Evolutionary conservation across 2,329 filamentous ascomycete genomes (phyloP).

Genomic region (Boeremia exigua): DNA sequence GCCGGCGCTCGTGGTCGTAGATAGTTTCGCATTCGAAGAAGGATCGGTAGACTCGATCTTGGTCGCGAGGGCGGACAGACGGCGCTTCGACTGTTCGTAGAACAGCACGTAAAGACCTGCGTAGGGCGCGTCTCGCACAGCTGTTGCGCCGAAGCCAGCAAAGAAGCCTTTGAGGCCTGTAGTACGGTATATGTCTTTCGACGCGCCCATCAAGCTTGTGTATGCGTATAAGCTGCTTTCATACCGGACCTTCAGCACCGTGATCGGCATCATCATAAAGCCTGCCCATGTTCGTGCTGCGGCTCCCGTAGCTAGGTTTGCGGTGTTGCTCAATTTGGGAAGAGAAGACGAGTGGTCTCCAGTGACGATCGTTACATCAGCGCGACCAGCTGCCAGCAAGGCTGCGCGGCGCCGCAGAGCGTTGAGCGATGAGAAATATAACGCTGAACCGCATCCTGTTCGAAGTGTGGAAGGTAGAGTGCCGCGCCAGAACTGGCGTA

Average conservation of each 20-base stretch:
- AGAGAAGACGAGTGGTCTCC: conserved; percentile 69
- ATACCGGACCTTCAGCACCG: conserved; percentile 94
- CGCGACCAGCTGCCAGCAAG: conserved; percentile 27
- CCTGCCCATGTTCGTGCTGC: conserved; percentile 84
- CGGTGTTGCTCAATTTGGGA: conserved; percentile 80
- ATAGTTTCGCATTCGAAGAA: conserved; percentile 27
- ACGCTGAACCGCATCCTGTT: conserved; percentile 88
- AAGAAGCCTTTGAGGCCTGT: conserved; percentile 88
- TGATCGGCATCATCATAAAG: conserved; percentile 92
- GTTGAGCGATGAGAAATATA: conserved; percentile 93
- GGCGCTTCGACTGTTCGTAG: conserved; percentile 83
- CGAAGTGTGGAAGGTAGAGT: conserved; percentile 91
- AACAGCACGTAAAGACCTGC: conserved; percentile 93
- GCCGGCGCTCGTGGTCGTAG: conserved; percentile 58
- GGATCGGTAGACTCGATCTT: conserved; percentile 33
- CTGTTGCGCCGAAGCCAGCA: conserved; percentile 90
- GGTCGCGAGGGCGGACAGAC: conserved; percentile 53
- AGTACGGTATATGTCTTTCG: conserved; percentile 72
- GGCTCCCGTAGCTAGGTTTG: conserved; percentile 85
- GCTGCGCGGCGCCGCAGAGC: conserved; percentile 73
- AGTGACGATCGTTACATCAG: conserved; percentile 18
- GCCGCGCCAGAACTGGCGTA: conserved; percentile 86
- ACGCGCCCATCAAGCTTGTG: conserved; percentile 74
- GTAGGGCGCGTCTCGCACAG: conserved; percentile 93
- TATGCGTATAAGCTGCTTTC: conserved; percentile 89